A percentile compares a stretch with the other conserved stretches of the same genome.
Conservation (phyloP, 1,284 basidiomycete species). For the Cutaneotrichosporon sp. region DNA sequence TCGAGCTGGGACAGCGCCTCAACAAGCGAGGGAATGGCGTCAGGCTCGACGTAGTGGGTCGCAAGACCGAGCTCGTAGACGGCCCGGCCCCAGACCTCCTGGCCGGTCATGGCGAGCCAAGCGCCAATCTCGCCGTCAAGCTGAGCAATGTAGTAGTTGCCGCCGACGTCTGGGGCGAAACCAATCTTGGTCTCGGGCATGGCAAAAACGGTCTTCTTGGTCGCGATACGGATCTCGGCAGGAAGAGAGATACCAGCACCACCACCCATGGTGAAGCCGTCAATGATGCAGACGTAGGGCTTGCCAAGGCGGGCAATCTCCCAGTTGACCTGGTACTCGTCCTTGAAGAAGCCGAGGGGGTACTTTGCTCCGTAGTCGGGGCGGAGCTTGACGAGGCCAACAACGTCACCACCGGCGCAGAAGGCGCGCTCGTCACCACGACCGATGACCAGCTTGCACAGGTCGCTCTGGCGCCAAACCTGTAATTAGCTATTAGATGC, state of each 20-base stretch:
- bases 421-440: constrained; percentile 78
- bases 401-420: constrained; percentile 92
- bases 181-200: constrained; percentile 97
- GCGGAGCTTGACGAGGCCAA: constrained; percentile 28
- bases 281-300: constrained; percentile 85
- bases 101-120: constrained; percentile 88
- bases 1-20: constrained; percentile 50
- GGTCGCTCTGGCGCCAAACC: constrained; percentile 75
- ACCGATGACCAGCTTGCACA: constrained; percentile 74
- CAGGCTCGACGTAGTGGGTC: constrained; percentile 81
- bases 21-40: constrained; percentile 66
- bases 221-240: constrained; percentile 88
- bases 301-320: constrained; percentile 74
- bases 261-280: constrained; percentile 93
- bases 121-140: constrained; percentile 90
- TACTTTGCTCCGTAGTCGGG: constrained; percentile 50
- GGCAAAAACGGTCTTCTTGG: constrained; percentile 87
- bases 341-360: constrained; percentile 82
- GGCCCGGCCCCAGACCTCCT: constrained; percentile 68
- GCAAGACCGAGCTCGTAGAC: constrained; percentile 86
- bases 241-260: constrained; percentile 88
- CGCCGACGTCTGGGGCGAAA: constrained; percentile 67
- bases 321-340: constrained; percentile 92
- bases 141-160: constrained; percentile 81
- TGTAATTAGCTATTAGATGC: constrained; percentile 41